Percentiles rank a stretch among this genome's conserved stretches.
Conservation (phyloP, 805 yeast species). For the Ogataea haglerorum region DNA sequence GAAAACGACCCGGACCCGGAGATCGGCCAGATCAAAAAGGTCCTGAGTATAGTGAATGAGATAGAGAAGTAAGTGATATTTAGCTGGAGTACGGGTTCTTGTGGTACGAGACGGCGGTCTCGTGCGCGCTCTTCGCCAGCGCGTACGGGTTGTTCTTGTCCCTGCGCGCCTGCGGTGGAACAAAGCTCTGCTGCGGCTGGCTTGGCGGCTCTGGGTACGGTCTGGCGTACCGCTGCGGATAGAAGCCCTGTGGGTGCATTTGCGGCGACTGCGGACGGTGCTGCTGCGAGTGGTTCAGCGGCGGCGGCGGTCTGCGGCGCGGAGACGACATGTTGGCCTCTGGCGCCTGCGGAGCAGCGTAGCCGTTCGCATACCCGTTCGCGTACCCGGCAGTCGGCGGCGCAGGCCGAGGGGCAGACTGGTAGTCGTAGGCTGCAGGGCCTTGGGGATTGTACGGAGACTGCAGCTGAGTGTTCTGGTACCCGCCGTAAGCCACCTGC, state of each 20-base stretch:
- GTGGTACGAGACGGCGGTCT: conserved; percentile 10
- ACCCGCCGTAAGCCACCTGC: conserved; percentile 16
- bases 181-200: neutral
- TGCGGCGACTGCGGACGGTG: conserved; percentile 10
- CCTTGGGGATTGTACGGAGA: conserved; percentile 15
- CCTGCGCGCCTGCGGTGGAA: conserved; percentile 5
- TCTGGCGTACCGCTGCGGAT: conserved; percentile 11
- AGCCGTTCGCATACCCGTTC: neutral
- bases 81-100: conserved; percentile 23
- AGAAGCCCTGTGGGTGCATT: conserved; percentile 4
- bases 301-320: conserved; percentile 13
- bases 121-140: conserved; percentile 22
- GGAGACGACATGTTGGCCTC: conserved; percentile 1
- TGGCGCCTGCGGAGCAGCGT: neutral
- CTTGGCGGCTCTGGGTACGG: conserved; percentile 3
- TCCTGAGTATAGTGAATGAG: conserved; percentile 32
- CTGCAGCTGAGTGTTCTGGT: conserved; percentile 10
- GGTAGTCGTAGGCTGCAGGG: neutral
- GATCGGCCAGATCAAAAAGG: conserved; percentile 33
- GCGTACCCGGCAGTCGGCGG: neutral
- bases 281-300: conserved; percentile 13
- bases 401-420: neutral
- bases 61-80: conserved; percentile 15
- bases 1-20: conserved; percentile 71
- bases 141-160: conserved; percentile 14